phyloP scores from a whole-genome alignment of 2,329 filamentous ascomycete genomes.

The Microdochium nivale region DNA sequence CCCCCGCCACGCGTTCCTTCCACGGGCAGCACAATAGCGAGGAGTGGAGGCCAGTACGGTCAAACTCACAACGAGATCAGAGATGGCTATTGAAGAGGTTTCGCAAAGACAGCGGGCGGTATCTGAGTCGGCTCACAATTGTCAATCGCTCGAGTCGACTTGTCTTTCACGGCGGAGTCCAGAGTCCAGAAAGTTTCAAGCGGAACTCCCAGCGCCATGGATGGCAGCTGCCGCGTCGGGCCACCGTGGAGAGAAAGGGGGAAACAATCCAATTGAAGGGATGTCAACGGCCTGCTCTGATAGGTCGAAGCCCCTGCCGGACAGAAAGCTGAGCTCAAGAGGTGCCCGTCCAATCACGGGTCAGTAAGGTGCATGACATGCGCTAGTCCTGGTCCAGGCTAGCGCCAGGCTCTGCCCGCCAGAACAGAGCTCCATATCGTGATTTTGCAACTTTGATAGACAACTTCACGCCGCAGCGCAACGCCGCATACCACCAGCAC shows the following conservation, averaged over 20 bases:
- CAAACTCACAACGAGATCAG: too few relatives aligned
- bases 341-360: too few relatives aligned
- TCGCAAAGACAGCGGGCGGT: background rate
- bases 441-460: background rate
- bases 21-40: background rate
- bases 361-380: too few relatives aligned
- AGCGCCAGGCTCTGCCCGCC: background rate
- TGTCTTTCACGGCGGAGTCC: too few relatives aligned
- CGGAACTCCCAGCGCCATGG: background rate
- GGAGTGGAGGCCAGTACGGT: background rate
- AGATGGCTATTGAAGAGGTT: too few relatives aligned
- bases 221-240: background rate
- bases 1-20: background rate
- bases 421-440: background rate
- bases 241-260: background rate
- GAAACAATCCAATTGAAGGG: background rate
- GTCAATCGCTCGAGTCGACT: background rate
- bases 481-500: background rate
- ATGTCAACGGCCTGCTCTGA: background rate
- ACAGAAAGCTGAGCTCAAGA: too few relatives aligned
- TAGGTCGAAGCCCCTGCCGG: too few relatives aligned
- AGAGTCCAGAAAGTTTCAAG: background rate
- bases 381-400: background rate
- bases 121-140: background rate
- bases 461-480: background rate